Conservation (phyloP, 2,329 filamentous ascomycete genomes). For the Coniella vitis region DNA sequence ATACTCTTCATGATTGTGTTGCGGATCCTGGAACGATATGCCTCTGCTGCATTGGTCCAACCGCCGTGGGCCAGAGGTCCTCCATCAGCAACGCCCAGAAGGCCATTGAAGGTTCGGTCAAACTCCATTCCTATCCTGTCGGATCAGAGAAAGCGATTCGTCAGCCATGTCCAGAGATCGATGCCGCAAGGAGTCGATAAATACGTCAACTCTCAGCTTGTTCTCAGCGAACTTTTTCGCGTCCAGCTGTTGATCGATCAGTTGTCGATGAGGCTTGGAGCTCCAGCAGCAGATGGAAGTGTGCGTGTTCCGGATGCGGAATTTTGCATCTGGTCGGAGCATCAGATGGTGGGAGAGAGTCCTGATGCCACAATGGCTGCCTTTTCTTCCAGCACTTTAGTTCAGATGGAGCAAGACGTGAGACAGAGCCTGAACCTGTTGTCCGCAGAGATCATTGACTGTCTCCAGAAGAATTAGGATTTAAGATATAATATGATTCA, state of each 20-base stretch:
- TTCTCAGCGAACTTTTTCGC: slow-evolving; percentile 28
- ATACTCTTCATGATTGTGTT: slow-evolving; percentile 27
- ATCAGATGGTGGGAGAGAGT: background rate
- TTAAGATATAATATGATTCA: too few relatives aligned
- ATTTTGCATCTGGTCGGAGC: background rate
- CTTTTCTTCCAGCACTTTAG: slow-evolving; percentile 10
- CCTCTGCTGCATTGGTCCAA: background rate
- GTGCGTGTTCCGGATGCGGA: background rate
- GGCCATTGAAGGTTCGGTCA: too few relatives aligned
- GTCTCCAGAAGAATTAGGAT: slow-evolving; percentile 8
- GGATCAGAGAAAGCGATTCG: background rate
- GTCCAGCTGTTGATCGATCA: slow-evolving; percentile 24
- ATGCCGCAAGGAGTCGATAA: background rate
- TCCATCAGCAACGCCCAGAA: background rate
- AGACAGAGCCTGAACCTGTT: slow-evolving; percentile 14
- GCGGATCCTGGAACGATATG: slow-evolving; percentile 26
- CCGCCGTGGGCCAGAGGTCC: background rate
- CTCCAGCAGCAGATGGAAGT: background rate
- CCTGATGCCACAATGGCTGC: background rate
- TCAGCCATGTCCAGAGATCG: background rate
- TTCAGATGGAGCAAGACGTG: slow-evolving; percentile 19
- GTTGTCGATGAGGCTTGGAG: slow-evolving; percentile 17
- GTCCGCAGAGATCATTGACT: slow-evolving; percentile 15
- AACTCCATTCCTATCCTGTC: background rate
- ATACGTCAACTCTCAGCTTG: slow-evolving; percentile 19